Base-by-base conservation (phyloP, 2,329 filamentous ascomycete species). In the Colletotrichum karsti region DNA sequence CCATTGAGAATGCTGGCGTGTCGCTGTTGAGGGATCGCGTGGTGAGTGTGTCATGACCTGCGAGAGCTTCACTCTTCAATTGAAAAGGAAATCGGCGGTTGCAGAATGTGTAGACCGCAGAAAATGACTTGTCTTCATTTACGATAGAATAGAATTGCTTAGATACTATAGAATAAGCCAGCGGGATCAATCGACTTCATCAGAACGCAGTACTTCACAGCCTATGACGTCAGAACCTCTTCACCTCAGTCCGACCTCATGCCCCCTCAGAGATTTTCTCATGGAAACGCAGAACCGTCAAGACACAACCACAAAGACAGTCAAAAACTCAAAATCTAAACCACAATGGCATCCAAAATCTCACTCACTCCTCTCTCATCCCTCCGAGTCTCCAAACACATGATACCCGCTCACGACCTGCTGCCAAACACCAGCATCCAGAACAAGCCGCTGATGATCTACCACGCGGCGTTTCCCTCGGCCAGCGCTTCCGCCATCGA, bases 371-470 rank as follows among this genome's bases (percentile, higher is more conserved):
- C 85, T 13, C 78, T 88, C 15, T 77, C 81, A 33, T 78, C 85
- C 4, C 83, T 93, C 63, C 79, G 79, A 30, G 80, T 92, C n/a
- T 87, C 87, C 39, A 83, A 80, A 18, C 85, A 90, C 75, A 80
- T 84, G 26, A 92, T 93, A 66, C 86, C 89, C 5, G 79, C 85
- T 12, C 85, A 89, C 76, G 76, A 78, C 26, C 79, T 82, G 5
- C 83, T 89, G 37, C 90, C 91, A 20, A 93, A 93, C 76, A 91
- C 89, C 41, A 88, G 87, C 5, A 84, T 91, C 61, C 87, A 90
- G 73, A 79, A 84, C 61, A 89, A 88, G 69, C 90, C 90, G 1
- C 83, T 93, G 26, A 75, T 92, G 48, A 88, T 92, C 75, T 93
- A 93, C 78, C 89, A 90, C 74, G 81, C 79, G 13, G 87, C 83